Base-by-base conservation (phyloP, 768 basidiomycete genomes). In the Pleurotus sapidus region DNA sequence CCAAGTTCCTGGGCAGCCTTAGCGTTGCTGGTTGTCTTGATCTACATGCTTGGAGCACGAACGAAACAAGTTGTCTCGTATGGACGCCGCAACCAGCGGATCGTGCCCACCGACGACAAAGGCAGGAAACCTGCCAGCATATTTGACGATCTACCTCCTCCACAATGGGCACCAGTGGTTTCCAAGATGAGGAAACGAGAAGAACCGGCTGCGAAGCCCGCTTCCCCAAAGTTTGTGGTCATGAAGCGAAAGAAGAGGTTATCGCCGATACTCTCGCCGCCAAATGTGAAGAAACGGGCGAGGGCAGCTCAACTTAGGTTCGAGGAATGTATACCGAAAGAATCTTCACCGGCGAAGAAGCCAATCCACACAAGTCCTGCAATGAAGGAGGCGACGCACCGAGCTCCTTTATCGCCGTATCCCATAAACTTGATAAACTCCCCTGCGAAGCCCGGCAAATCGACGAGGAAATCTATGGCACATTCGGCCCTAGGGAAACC, bases 31-130 rank as follows among this genome's bases (percentile, higher is more conserved):
- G 34, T 54, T 38, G 42, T 30, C 42, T 17, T 54, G 17, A 23
- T 54, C 18, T 54, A 51, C 61, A 87, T 88, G 87, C 74, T 86
- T 15, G 77, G 84, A 23, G 63, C 80, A 57, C 80, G 76, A 61
- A 89, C 87, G 5, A 87, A 86, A 66, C 83, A 86, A 63, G 79
- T 89, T 48, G 80, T 77, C 51, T 73, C 84, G 18, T 89, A 89
- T 62, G 87, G 87, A 18, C 82, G 83, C 61, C 82, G 87, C 59
- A 74, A 75, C 40, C 79, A 79, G 54, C 83, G 87, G 39, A 77
- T 88, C n/a, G 74, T 88, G 57, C 76, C 74, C 43, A 74, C 76
- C 48, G 68, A 72, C 54, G 68, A 69, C 55, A 68, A 67, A 51
- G 60, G 62, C 30, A 70, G 67, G 23, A 66, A 48, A 55, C 68